Conservation (phyloP, 306 rosid species). For the Prosopis cineraria region DNA sequence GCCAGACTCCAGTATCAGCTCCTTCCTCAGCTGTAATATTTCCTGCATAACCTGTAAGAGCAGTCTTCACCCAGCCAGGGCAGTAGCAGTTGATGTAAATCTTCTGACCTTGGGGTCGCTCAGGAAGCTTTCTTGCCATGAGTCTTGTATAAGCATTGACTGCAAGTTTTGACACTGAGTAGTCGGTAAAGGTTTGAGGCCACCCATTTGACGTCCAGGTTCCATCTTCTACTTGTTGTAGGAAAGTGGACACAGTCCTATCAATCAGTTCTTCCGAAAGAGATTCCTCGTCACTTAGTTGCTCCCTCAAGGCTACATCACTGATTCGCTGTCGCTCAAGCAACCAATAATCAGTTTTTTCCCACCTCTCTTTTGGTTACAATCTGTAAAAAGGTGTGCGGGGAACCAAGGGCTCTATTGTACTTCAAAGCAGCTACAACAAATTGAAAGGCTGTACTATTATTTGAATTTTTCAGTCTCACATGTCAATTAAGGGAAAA, state of each 20-base stretch:
- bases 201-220: constrained; percentile 80
- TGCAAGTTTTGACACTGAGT: constrained; percentile 82
- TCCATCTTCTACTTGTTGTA: constrained; percentile 82
- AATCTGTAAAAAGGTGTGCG: background rate
- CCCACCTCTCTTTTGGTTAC: background rate
- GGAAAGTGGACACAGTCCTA: constrained; percentile 45
- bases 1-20: constrained; percentile 95
- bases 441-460: background rate
- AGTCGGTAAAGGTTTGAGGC: constrained; percentile 79
- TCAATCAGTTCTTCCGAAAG: constrained; percentile 72
- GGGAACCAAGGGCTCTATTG: background rate
- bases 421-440: background rate
- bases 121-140: constrained; percentile 58
- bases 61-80: constrained; percentile 96
- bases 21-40: constrained; percentile 76
- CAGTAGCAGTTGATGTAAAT: constrained; percentile 79
- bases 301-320: constrained; percentile 58
- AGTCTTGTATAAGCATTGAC: constrained; percentile 78
- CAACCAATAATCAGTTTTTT: constrained; percentile 27
- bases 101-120: constrained; percentile 64
- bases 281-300: constrained; percentile 50
- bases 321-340: constrained; percentile 60
- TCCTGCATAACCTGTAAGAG: constrained; percentile 89
- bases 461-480: constrained; percentile 12
- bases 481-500: background rate